Conservation (phyloP, 2,329 filamentous ascomycete species). For the Sporothrix pallida region DNA sequence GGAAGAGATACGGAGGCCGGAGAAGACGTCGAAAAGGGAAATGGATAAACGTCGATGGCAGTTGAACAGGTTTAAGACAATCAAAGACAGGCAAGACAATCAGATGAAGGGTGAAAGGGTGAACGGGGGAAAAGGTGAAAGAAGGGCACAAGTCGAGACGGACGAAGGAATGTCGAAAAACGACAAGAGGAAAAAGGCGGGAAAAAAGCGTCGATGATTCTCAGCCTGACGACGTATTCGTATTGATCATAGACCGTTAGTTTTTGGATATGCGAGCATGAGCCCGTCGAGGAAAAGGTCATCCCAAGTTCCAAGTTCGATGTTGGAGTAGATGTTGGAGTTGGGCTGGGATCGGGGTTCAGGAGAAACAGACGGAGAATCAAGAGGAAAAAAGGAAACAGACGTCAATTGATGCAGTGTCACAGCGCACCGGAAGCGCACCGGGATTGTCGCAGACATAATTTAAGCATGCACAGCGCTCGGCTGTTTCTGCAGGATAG, state of each 20-base stretch:
- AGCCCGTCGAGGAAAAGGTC: conserved; percentile 1
- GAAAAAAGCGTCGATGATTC: neutral
- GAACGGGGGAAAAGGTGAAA: neutral
- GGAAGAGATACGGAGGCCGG: conserved; percentile 4
- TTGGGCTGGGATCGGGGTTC: neutral
- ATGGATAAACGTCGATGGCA: conserved; percentile 4
- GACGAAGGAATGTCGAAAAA: conserved; percentile 21
- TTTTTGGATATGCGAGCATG: neutral
- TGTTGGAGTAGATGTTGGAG: no score
- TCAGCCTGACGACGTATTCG: neutral
- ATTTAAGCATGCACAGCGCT: conserved; percentile 20
- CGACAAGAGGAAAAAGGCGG: neutral
- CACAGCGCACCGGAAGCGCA: conserved; percentile 9
- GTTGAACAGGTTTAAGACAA: neutral
- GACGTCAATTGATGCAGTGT: neutral
- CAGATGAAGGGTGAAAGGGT: neutral
- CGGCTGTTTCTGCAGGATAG: conserved; percentile 11
- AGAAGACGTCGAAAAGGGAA: conserved; percentile 6
- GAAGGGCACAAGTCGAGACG: neutral
- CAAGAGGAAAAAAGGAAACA: no score
- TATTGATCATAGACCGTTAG: neutral
- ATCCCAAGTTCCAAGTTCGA: neutral
- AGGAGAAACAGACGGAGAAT: neutral
- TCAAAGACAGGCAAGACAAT: neutral
- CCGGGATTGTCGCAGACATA: conserved; percentile 14